These are phyloP conservation scores for Heritiera littoralis DNA, from an alignment of 345 rosid species.

Conservation along the genomic window DNA sequence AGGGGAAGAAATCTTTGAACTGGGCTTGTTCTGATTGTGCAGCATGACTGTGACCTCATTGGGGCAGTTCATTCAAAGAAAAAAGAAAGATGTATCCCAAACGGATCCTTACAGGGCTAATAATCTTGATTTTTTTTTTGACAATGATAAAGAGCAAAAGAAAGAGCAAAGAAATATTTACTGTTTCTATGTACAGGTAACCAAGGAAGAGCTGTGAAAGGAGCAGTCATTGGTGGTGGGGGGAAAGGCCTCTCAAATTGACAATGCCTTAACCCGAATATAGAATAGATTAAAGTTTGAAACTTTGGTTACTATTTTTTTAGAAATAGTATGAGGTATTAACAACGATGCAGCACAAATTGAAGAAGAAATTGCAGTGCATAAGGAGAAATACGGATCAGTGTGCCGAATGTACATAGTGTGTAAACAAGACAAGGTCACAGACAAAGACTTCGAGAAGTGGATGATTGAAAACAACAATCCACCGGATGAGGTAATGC, in stretches of 20 bases:
- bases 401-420: conserved; percentile 31
- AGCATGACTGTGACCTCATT: neutral
- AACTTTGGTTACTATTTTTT: too few relatives aligned
- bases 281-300: too few relatives aligned
- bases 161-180: too few relatives aligned
- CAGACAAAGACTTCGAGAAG: conserved; percentile 22
- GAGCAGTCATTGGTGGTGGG: too few relatives aligned
- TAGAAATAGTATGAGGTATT: neutral
- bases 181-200: too few relatives aligned
- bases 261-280: too few relatives aligned
- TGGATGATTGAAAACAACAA: conserved; percentile 28
- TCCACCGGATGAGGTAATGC: conserved; percentile 24
- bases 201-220: too few relatives aligned
- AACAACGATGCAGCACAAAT: neutral
- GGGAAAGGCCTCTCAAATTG: too few relatives aligned
- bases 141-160: too few relatives aligned
- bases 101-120: neutral
- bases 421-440: conserved; percentile 31
- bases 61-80: neutral
- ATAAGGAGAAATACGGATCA: conserved; percentile 26
- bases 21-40: conserved; percentile 1
- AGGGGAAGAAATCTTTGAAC: neutral
- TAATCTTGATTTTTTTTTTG: too few relatives aligned
- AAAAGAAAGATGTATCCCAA: neutral
- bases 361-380: conserved; percentile 1